Evolutionary conservation across 2,329 filamentous ascomycete species (phyloP), one percentile per base, ranked within the genome.

Genomic region (Sordariomycetes sp.): DNA sequence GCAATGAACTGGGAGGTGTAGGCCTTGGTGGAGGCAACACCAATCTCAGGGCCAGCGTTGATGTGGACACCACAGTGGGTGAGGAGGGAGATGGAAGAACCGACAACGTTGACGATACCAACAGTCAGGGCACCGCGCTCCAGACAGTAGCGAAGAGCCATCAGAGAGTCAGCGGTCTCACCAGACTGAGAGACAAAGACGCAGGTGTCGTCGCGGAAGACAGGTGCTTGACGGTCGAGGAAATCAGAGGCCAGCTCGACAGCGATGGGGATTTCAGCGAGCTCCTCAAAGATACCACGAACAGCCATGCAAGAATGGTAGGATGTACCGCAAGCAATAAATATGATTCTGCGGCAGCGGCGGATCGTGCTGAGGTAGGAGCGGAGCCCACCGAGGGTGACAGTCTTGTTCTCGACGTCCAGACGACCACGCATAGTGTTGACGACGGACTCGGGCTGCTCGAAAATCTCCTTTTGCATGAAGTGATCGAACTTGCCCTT

Each of bases 401-500:
- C 88, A 38, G 79, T 84, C 75, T 93, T 94, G 72, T 95, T 94
- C 51, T 79, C 82, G 40, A 83, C 72, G 62, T 98, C 92, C 51
- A 98, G 72, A 68, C 92, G 92, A 66, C 92, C 92, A 79, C 92
- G 86, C 92, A 98, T 98, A 47, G 92, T 95, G 76, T 98, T 98
- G 70, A 98, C 81, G 41, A 98, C 86, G 11, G 92, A 98, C 68
- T 98, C 92, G 55, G 92, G 92, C 72, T 98, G 92, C 74, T 98
- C 92, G 62, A 98, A 98, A 55, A 98, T 98, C 64, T 98, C 92
- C 79, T 98, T 98, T 63, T 98, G 92, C 92, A 98, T 98, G 74
- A 95, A 98, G 70, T 98, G 92, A 63, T 98, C 92, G 65, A 96
- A 98, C 60, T 92, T 93, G 64, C 92, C 92, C 82, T 98, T 98